phyloP scores from a whole-genome alignment of 176 grass and related monocot species.

The Triticum aestivum region DNA sequence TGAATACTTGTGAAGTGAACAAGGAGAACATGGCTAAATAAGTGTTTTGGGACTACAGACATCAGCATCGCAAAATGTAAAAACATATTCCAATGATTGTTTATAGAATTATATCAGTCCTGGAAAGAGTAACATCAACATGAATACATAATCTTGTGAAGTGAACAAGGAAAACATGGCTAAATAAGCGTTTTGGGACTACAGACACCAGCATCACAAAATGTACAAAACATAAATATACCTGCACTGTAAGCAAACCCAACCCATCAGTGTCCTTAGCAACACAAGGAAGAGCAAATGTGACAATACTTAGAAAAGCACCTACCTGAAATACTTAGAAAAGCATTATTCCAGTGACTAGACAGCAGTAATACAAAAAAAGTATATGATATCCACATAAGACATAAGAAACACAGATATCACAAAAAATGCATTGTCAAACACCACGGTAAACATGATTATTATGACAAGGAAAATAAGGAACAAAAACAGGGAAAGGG shows the following conservation, averaged over 20 bases:
- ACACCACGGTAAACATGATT: too few species aligned
- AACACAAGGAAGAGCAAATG: background rate
- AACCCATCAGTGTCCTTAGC: background rate
- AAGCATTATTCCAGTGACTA: too few species aligned
- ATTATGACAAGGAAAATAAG: background rate
- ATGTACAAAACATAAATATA: too few species aligned
- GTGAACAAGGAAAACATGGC: background rate
- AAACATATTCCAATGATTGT: constrained; percentile 89
- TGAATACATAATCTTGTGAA: background rate
- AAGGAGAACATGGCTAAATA: background rate
- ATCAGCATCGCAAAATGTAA: too few species aligned
- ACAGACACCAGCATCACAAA: too few species aligned
- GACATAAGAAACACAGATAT: too few species aligned
- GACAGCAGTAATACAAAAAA: too few species aligned
- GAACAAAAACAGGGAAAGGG: background rate
- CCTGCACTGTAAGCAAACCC: background rate
- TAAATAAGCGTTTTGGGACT: background rate
- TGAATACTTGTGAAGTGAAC: background rate
- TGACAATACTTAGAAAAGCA: background rate
- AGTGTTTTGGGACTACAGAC: too few species aligned
- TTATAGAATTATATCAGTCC: constrained; percentile 95
- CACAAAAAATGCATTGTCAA: too few species aligned
- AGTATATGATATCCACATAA: too few species aligned
- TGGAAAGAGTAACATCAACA: constrained; percentile 40
- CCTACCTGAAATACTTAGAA: too few species aligned